These are phyloP conservation scores for Moricandia moricandioides DNA, from an alignment of 345 rosid species.

Conservation along the genomic window DNA sequence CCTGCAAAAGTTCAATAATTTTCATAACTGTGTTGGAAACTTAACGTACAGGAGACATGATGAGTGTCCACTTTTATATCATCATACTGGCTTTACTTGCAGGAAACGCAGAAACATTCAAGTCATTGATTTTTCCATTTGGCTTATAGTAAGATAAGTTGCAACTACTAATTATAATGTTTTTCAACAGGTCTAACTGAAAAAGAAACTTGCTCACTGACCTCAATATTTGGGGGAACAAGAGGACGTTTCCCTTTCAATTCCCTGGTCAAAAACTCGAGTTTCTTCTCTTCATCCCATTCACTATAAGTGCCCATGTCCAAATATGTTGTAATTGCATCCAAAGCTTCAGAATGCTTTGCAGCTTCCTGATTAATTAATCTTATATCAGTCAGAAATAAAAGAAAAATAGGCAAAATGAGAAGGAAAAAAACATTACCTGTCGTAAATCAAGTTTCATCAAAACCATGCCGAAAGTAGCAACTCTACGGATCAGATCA, in stretches of 20 bases:
- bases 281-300: conserved; percentile 93
- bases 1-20: conserved; percentile 45
- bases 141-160: neutral
- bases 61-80: neutral
- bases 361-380: conserved; percentile 66
- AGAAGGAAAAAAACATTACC: conserved; percentile 41
- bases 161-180: neutral
- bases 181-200: neutral
- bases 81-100: conserved; percentile 4
- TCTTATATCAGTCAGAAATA: conserved; percentile 1
- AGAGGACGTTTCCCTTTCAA: conserved; percentile 92
- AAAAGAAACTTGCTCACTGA: conserved; percentile 31
- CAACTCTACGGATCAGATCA: conserved; percentile 88
- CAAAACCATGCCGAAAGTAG: conserved; percentile 86
- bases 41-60: neutral
- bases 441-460: conserved; percentile 97
- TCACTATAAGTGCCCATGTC: conserved; percentile 92
- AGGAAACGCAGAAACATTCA: neutral
- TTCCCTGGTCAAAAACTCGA: conserved; percentile 77
- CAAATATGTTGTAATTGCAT: conserved; percentile 81
- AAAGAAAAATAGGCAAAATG: conserved; percentile 4
- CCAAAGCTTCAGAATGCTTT: conserved; percentile 81
- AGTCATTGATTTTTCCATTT: neutral
- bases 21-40: neutral
- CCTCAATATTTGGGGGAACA: conserved; percentile 81